Evolutionary conservation across 495 filamentous ascomycete species (phyloP), one percentile per base, ranked within the genome.

Genomic region (Oidiodendron maius): DNA sequence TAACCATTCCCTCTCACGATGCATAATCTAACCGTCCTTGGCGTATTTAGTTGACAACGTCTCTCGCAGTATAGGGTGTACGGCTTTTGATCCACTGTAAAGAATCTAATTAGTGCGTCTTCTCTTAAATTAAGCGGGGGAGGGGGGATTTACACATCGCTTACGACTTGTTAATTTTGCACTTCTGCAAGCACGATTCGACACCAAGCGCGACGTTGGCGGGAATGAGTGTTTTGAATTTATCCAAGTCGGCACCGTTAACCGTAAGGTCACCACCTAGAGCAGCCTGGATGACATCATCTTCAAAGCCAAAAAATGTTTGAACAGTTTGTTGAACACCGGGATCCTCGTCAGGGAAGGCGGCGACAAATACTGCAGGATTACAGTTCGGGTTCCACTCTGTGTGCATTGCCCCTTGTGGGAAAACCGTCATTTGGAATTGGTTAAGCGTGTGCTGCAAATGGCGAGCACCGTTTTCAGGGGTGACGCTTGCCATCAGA

Each of bases 361-460:
- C 49, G 0, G 71, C 71, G 8, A 72, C 64, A 46, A 69, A 70
- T 0, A 57, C 56, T 1, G 69, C 66, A 18, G 55, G 51, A 30
- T 57, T 56, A 54, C 72, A 76, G 18, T 55, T 57, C 5, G 64
- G 62, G 58, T 76, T 76, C 58, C 70, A 61, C 52, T 76, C 68
- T 38, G 63, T 71, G 50, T 76, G 72, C 35, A 75, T 61, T 11
- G 46, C 50, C 16, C 71, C 72, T 46, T 65, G 60, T 18, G 68
- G 71, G 55, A 74, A 69, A 4, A 70, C 57, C 16, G 64, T 64
- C 55, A 63, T 71, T 48, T 68, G 59, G 50, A 61, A 66, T 20
- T 51, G 35, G n/a, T 42, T 37, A 9, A 75, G 56, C 1, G 51
- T 58, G 34, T 64, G 64, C 23, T 47, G 52, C 46, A 71, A 54